Percentiles rank a stretch among this genome's conserved stretches.
Conservation (phyloP, 805 yeast genomes). For the Zygotorulaspora sp. region DNA sequence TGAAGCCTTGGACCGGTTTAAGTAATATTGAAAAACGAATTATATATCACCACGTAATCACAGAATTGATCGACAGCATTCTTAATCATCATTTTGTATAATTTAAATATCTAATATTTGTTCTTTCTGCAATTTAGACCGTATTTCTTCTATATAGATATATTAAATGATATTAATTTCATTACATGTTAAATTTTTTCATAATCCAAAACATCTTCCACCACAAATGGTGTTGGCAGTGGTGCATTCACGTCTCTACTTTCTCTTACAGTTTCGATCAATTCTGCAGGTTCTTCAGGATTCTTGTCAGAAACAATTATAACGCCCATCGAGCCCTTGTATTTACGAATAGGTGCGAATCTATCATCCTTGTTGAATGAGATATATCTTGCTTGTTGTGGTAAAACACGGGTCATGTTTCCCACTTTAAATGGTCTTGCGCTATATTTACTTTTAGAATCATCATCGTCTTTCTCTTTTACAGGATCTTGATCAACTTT, state of each 20-base stretch:
- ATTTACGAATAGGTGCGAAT: constrained; percentile 78
- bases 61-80: too few species aligned
- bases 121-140: too few species aligned
- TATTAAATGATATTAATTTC: constrained; percentile 1
- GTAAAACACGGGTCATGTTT: constrained; percentile 84
- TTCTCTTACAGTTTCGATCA: constrained; percentile 82
- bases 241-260: constrained; percentile 70
- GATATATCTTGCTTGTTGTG: constrained; percentile 79
- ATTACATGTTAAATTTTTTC: constrained; percentile 7
- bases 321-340: constrained; percentile 64
- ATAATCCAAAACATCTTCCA: constrained; percentile 31
- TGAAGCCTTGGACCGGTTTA: constrained; percentile 40
- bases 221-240: constrained; percentile 33
- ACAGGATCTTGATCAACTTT: constrained; percentile 26
- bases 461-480: constrained; percentile 28
- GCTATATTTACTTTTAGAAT: constrained; percentile 47
- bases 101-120: too few species aligned
- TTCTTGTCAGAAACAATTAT: constrained; percentile 62
- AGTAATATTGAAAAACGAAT: constrained; percentile 6
- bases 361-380: constrained; percentile 71
- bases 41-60: too few species aligned
- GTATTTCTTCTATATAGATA: neutral
- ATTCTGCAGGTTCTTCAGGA: constrained; percentile 56
- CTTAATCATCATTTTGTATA: too few species aligned
- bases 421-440: constrained; percentile 64